Evolutionary conservation across 805 yeast species (phyloP), one percentile per base, ranked within the genome.

Genomic region (Lipomyces mesembrius): DNA sequence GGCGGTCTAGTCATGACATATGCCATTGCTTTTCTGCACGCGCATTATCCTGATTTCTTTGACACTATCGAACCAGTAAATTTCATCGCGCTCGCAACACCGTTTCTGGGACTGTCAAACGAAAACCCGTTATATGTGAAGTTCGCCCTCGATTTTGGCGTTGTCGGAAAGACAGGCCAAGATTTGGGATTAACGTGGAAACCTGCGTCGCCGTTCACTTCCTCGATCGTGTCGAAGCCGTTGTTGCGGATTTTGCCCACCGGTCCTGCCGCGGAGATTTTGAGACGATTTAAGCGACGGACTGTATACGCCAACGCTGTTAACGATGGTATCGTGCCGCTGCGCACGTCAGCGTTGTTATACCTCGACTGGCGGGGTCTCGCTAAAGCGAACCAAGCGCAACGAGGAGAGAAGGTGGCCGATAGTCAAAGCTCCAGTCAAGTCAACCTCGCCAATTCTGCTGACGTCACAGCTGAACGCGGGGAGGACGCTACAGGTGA

Each of bases 301-400:
- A 92, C 97, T 0, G 80, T 90, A 0, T 95, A 95, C 77, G 97
- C 98, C 0, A 95, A 95, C 78, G 88, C 90, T 0, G 82, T 91
- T 22, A 88, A 95, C 77, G 99, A 95, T 79, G 99, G 99, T 1
- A 92, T 95, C 62, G 99, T 95, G 1, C 98, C 99, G 0, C 80
- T 95, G 72, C 81, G 98, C 61, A 95, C 99, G 0, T 87, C 97
- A 0, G 61, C 98, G 0, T 79, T 94, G 62, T 77, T 94, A 34
- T 94, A 89, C 74, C 77, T 95, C 14, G 98, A 95, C 76, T 92
- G 96, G 90, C 84, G 84, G 66, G 96, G 92, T 2, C 79, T 89
- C 20, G 80, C 84, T 2, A 82, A 83, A 59, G 88, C 88, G 0
- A 77, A 80, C 7, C 76, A 76, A 58, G 80, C 81, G 2, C 69